Percentiles rank a stretch among this genome's conserved stretches.
Conservation (phyloP, 495 filamentous ascomycete species). For the Penicillium robsamsonii region DNA sequence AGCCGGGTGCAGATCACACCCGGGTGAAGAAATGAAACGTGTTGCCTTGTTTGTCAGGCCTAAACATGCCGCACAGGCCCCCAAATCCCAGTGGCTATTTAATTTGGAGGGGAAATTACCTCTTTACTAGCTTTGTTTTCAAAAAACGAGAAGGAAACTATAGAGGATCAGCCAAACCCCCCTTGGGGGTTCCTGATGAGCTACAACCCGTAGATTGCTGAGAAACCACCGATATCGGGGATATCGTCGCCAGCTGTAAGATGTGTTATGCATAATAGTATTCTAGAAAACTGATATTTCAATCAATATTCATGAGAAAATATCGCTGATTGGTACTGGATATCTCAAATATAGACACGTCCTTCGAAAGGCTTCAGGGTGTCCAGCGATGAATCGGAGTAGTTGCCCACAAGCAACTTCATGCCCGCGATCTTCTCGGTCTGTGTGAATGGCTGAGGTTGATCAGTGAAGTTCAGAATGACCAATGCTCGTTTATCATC, state of each 20-base stretch:
- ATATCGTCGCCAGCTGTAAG: neutral
- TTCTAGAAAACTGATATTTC: neutral
- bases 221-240: neutral
- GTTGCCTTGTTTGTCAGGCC: conserved; percentile 3
- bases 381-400: neutral
- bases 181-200: neutral
- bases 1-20: conserved; percentile 11
- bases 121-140: neutral
- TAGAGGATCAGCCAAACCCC: neutral
- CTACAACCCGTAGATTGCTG: neutral
- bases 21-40: conserved; percentile 3
- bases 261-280: neutral
- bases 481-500: conserved; percentile 17
- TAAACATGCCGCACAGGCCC: neutral
- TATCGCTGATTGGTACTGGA: neutral
- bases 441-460: conserved; percentile 16
- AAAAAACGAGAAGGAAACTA: neutral
- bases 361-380: conserved; percentile 24
- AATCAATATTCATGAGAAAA: neutral
- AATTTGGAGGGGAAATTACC: neutral
- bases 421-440: neutral
- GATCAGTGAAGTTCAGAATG: conserved; percentile 24
- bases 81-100: neutral
- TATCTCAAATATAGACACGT: conserved; percentile 16
- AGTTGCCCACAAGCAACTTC: conserved; percentile 23